phyloP scores from a whole-genome alignment of 768 basidiomycete species.

The Daedalea quercina region DNA sequence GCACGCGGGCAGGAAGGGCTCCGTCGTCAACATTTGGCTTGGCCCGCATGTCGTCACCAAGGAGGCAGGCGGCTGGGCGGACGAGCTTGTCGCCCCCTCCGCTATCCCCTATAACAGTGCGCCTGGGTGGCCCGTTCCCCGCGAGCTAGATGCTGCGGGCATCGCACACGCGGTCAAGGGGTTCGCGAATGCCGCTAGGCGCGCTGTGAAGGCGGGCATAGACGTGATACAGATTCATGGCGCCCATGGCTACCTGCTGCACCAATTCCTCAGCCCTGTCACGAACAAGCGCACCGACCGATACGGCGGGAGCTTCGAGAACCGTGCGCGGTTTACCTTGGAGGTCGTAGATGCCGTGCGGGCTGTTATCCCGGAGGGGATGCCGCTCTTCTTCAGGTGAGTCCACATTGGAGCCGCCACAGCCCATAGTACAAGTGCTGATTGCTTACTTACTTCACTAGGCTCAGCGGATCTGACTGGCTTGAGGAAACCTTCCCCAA shows the following conservation, averaged over 20 bases:
- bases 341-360: constrained; percentile 62
- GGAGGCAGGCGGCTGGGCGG: constrained; percentile 31
- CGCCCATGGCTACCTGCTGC: constrained; percentile 18
- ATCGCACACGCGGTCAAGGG: neutral
- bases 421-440: constrained; percentile 40
- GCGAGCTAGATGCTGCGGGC: neutral
- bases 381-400: constrained; percentile 69
- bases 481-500: constrained; percentile 49
- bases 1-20: constrained; percentile 70
- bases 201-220: constrained; percentile 49
- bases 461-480: constrained; percentile 47
- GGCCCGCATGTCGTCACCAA: constrained; percentile 34
- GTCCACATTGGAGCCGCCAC: constrained; percentile 22
- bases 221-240: constrained; percentile 18
- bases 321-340: constrained; percentile 46
- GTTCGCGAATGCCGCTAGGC: constrained; percentile 25
- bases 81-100: constrained; percentile 41
- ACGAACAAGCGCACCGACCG: constrained; percentile 37
- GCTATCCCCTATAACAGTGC: constrained; percentile 32
- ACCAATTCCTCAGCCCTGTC: constrained; percentile 30
- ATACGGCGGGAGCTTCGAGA: constrained; percentile 44
- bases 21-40: constrained; percentile 55
- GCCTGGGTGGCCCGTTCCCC: constrained; percentile 30
- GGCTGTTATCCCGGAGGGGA: constrained; percentile 45
- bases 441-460: constrained; percentile 25